phyloP scores from a whole-genome alignment of 495 filamentous ascomycete genomes.

The Neurospora pannonica region DNA sequence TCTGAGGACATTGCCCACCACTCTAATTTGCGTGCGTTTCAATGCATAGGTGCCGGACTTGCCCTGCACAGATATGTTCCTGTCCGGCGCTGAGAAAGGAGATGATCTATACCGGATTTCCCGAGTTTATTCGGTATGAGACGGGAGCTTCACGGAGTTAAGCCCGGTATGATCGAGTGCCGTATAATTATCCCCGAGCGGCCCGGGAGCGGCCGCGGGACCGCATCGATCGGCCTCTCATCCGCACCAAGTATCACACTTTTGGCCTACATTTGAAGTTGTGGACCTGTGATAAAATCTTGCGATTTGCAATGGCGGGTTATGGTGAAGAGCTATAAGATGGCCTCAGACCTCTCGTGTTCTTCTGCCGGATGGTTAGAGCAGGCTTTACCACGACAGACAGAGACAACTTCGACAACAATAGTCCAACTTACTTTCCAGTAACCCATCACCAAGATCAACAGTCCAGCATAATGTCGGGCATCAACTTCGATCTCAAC shows the following conservation, averaged over 20 bases:
- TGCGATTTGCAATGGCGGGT: not conserved
- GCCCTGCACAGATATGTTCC: too few relatives aligned
- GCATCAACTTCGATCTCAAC: conserved; percentile 4
- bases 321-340: not conserved
- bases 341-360: not conserved
- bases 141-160: not conserved
- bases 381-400: not conserved
- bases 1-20: too few relatives aligned
- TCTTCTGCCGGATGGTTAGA: not conserved
- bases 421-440: not conserved
- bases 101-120: too few relatives aligned
- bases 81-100: too few relatives aligned
- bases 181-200: not conserved
- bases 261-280: not conserved
- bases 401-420: not conserved
- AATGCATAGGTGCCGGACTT: too few relatives aligned
- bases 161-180: not conserved
- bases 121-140: not conserved
- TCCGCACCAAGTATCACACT: not conserved
- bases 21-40: too few relatives aligned
- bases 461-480: not conserved
- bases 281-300: not conserved
- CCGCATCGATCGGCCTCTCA: not conserved
- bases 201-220: not conserved
- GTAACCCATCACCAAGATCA: not conserved